Evolutionary conservation across 108 stramenopile genomes (phyloP).

Genomic region (Seminavis robusta): DNA sequence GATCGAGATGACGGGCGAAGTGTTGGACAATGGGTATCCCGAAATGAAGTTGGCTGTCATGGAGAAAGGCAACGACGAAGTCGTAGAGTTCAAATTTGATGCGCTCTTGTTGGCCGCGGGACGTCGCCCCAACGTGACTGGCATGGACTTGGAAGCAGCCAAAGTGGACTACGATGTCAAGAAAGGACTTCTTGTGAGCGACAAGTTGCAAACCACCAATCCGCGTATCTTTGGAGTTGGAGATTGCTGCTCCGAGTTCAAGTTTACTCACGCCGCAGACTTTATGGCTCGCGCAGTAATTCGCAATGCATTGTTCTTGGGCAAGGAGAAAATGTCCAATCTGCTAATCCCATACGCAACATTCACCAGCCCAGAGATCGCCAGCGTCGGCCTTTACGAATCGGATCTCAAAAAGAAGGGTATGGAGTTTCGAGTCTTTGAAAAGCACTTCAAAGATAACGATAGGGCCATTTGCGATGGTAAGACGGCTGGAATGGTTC

Average conservation of each 20-base stretch:
- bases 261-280: conserved; percentile 91
- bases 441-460: conserved; percentile 69
- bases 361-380: conserved; percentile 87
- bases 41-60: conserved; percentile 42
- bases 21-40: conserved; percentile 35
- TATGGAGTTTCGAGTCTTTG: conserved; percentile 59
- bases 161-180: conserved; percentile 72
- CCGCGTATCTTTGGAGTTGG: conserved; percentile 73
- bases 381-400: conserved; percentile 81
- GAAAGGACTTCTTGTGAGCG: conserved; percentile 71
- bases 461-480: conserved; percentile 85
- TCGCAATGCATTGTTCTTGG: conserved; percentile 84
- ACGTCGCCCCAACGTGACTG: conserved; percentile 79
- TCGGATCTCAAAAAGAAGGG: conserved; percentile 61
- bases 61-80: conserved; percentile 29
- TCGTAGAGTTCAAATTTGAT: conserved; percentile 43
- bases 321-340: conserved; percentile 60
- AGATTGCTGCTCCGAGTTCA: conserved; percentile 72
- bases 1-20: conserved; percentile 45
- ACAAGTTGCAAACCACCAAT: conserved; percentile 75
- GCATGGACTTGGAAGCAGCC: conserved; percentile 79
- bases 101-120: conserved; percentile 80
- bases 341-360: conserved; percentile 86
- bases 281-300: conserved; percentile 83
- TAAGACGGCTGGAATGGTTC: conserved; percentile 74